Evolutionary conservation across 495 filamentous ascomycete species (phyloP).

Genomic region (Clavariopsis aquatica): DNA sequence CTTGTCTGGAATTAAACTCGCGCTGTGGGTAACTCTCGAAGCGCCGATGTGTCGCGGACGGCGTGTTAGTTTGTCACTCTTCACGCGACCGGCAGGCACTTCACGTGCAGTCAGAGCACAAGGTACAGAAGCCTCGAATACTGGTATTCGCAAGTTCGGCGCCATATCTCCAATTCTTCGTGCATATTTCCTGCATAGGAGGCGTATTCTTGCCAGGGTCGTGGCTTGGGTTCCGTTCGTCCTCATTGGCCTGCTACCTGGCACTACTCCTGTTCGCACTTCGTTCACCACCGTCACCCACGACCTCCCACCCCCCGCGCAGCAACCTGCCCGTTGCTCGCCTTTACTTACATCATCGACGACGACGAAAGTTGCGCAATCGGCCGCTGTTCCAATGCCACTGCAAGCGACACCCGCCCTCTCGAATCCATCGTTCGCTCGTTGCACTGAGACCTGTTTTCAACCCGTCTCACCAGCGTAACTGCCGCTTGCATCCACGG

Average conservation of each 20-base stretch:
- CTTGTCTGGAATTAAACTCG: conserved; percentile 3
- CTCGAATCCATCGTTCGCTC: conserved; percentile 23
- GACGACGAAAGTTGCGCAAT: conserved; percentile 2
- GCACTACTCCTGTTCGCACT: neutral
- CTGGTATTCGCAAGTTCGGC: neutral
- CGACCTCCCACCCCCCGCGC: neutral
- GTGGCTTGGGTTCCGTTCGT: conserved; percentile 1
- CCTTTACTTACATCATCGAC: neutral
- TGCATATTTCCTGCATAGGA: neutral
- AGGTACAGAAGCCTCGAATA: neutral
- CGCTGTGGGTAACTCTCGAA: no score
- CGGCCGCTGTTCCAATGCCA: conserved; percentile 20
- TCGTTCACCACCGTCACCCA: neutral
- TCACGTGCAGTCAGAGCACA: neutral
- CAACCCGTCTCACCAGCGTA: conserved; percentile 32
- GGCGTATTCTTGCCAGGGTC: neutral
- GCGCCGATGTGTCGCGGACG: neutral
- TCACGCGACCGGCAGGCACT: no score
- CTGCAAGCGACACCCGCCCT: conserved; percentile 11
- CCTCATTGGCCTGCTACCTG: neutral
- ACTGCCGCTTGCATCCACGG: conserved; percentile 15
- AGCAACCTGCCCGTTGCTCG: neutral
- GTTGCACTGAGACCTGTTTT: conserved; percentile 16
- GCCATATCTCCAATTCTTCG: neutral
- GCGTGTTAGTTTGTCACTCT: neutral